Evolutionary conservation across 1,284 basidiomycete species (phyloP).

Genomic region (Tetrapyrgos nigripes): DNA sequence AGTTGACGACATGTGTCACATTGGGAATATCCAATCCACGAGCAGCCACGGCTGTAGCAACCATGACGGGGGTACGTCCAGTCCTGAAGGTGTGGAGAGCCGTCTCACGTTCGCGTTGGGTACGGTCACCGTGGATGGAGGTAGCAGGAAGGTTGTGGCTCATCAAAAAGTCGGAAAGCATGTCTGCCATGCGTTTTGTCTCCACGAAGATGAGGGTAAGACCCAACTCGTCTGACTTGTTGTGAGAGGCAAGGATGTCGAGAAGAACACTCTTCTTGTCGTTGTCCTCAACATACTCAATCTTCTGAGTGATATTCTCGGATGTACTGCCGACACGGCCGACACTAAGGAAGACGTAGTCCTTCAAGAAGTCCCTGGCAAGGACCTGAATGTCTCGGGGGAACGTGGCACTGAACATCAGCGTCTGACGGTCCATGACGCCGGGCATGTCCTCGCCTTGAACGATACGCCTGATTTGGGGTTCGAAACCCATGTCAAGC

Average conservation of each 20-base stretch:
- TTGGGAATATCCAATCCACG: constrained; percentile 99
- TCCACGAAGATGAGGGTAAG: constrained; percentile 98
- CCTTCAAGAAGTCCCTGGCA: constrained; percentile 94
- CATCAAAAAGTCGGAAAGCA: constrained; percentile 96
- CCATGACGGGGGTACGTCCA: constrained; percentile 94
- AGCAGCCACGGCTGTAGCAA: constrained; percentile 98
- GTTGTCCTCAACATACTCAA: constrained; percentile 97
- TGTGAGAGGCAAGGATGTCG: constrained; percentile 89
- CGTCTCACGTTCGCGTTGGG: constrained; percentile 96
- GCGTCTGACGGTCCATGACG: constrained; percentile 91
- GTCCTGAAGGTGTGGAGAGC: constrained; percentile 96
- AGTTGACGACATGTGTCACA: constrained; percentile 98
- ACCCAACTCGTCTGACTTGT: constrained; percentile 59
- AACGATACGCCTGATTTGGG: constrained; percentile 98
- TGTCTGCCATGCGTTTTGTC: constrained; percentile 99
- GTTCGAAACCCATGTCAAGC: constrained; percentile 99
- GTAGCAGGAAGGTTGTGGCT: constrained; percentile 87
- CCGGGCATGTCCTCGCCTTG: constrained; percentile 99
- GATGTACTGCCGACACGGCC: constrained; percentile 98
- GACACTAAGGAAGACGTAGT: constrained; percentile 98
- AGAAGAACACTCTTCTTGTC: constrained; percentile 98
- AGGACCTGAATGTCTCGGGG: constrained; percentile 99
- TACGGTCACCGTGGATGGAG: constrained; percentile 98
- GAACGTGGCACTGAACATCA: constrained; percentile 99
- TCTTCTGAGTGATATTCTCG: constrained; percentile 99